These are phyloP conservation scores for Didymella pinodella DNA, from an alignment of 2,329 filamentous ascomycete species.

Conservation along the genomic window DNA sequence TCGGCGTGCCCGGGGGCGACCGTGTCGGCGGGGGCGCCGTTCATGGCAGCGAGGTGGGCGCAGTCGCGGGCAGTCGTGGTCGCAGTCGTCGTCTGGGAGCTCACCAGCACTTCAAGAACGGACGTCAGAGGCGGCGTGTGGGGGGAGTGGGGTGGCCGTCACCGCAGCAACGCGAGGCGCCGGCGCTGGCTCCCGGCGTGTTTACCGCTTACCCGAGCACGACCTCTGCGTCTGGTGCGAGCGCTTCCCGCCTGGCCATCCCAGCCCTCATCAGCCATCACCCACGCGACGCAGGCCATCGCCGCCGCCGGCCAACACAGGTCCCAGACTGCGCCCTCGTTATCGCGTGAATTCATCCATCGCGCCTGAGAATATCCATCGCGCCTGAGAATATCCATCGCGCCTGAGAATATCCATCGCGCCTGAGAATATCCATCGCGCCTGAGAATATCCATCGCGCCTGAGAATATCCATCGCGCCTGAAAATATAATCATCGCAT, in stretches of 20 bases:
- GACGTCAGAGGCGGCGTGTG: slow-evolving; percentile 1
- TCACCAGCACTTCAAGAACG: too few relatives aligned
- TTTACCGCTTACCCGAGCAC: slow-evolving; percentile 3
- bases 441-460: too few relatives aligned
- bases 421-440: too few relatives aligned
- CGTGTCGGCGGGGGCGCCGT: slow-evolving; percentile 46
- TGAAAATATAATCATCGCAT: not conserved
- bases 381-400: too few relatives aligned
- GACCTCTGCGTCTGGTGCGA: not conserved
- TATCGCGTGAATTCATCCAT: too few relatives aligned
- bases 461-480: too few relatives aligned
- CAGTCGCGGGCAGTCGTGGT: not conserved
- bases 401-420: too few relatives aligned
- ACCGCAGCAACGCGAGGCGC: slow-evolving; percentile 6
- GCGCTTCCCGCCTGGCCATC: slow-evolving; percentile 16
- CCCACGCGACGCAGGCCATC: slow-evolving; percentile 19
- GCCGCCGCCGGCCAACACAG: slow-evolving; percentile 19
- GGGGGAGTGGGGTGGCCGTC: slow-evolving; percentile 22
- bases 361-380: too few relatives aligned
- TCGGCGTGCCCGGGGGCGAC: slow-evolving; percentile 45
- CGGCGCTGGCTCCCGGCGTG: slow-evolving; percentile 6
- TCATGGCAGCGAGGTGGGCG: slow-evolving; percentile 36
- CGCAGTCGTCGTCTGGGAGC: not conserved
- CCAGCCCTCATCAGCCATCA: slow-evolving; percentile 14
- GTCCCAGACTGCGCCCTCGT: not conserved